Evolutionary conservation across 2,329 filamentous ascomycete species (phyloP).

Genomic region (Claviceps humidiphila): DNA sequence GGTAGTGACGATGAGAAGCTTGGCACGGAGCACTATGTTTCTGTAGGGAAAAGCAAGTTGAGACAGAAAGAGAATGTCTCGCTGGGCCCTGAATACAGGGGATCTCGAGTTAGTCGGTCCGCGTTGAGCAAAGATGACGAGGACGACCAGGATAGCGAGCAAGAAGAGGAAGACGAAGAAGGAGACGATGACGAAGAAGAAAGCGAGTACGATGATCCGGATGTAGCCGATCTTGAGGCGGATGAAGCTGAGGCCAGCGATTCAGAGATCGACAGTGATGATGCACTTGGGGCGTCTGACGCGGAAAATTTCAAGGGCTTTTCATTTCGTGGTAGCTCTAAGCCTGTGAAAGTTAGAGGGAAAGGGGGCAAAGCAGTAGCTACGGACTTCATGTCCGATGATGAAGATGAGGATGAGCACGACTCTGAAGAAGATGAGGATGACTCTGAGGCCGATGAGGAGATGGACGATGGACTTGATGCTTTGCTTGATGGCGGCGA

Average conservation of each 20-base stretch:
- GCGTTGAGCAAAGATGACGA: conserved; percentile 45
- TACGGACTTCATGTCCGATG: conserved; percentile 43
- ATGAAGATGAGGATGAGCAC: conserved; percentile 24
- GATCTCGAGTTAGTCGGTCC: conserved; percentile 59
- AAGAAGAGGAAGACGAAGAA: conserved; percentile 23
- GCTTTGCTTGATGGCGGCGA: conserved; percentile 18
- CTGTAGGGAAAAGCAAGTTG: conserved; percentile 73
- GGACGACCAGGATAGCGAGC: conserved; percentile 14
- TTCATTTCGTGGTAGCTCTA: conserved; percentile 46
- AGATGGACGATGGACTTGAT: conserved; percentile 25
- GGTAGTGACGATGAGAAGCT: conserved; percentile 37
- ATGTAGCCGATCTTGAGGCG: conserved; percentile 38
- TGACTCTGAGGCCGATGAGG: conserved; percentile 23
- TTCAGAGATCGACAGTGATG: conserved; percentile 51
- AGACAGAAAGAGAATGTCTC: conserved; percentile 55
- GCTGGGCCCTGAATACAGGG: conserved; percentile 70
- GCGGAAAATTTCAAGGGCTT: conserved; percentile 70
- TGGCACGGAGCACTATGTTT: conserved; percentile 77
- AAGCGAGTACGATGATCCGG: conserved; percentile 43
- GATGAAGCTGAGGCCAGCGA: conserved; percentile 37
- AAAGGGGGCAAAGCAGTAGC: conserved; percentile 33
- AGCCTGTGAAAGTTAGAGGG: conserved; percentile 25
- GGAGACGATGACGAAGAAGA: conserved; percentile 31
- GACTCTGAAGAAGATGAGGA: conserved; percentile 22
- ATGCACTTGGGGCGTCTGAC: conserved; percentile 72